Evolutionary conservation across 768 basidiomycete genomes (phyloP).

Genomic region (Serendipita vermifera): DNA sequence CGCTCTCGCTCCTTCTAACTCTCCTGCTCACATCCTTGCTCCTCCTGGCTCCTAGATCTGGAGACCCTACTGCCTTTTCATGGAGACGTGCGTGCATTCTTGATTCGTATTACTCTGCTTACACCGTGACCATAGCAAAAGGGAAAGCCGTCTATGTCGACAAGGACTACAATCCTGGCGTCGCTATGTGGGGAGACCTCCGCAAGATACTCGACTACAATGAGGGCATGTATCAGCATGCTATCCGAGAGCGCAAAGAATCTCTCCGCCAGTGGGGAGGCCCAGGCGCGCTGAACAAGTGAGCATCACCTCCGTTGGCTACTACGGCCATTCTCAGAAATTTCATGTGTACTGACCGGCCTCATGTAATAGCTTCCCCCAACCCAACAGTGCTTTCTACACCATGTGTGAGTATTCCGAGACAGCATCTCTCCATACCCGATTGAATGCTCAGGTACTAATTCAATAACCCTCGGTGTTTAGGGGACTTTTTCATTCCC

Average conservation of each 20-base stretch:
- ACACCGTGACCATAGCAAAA: background rate
- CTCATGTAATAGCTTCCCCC: background rate
- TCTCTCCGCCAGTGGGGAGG: background rate
- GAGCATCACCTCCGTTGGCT: background rate
- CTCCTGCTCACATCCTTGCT: background rate
- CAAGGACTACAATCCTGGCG: background rate
- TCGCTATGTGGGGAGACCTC: conserved; percentile 1
- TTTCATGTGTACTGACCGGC: background rate
- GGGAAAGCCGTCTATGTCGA: background rate
- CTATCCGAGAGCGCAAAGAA: background rate
- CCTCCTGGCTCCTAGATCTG: background rate
- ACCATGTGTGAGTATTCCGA: background rate
- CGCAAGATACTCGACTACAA: background rate
- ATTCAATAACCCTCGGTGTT: background rate
- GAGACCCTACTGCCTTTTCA: background rate
- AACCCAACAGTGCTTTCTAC: background rate
- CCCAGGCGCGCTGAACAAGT: background rate
- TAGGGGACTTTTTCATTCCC: conserved; percentile 40
- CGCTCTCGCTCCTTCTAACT: background rate
- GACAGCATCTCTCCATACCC: background rate
- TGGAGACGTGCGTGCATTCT: background rate
- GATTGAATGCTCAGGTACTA: background rate
- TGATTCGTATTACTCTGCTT: background rate
- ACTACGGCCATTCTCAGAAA: background rate
- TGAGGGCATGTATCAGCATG: background rate